Evolutionary conservation across 2,329 filamentous ascomycete species (phyloP).

Genomic region (Penicillium hesseltinei): DNA sequence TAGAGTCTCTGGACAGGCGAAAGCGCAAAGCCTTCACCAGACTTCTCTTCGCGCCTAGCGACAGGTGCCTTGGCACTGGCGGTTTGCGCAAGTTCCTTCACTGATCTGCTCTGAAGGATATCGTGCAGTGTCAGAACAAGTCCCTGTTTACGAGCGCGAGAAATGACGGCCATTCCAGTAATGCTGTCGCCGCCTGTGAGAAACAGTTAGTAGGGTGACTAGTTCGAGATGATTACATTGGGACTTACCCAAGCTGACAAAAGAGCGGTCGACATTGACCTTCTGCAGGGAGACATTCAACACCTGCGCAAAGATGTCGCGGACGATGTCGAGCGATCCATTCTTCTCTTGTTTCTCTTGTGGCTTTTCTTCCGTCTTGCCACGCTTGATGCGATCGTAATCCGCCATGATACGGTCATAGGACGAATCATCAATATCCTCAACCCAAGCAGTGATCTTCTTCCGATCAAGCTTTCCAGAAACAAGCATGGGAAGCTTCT

Average conservation of each 20-base stretch:
- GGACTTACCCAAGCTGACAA: conserved; percentile 37
- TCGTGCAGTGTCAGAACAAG: conserved; percentile 35
- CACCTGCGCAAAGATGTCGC: conserved; percentile 37
- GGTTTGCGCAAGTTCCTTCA: conserved; percentile 31
- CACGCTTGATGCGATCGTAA: conserved; percentile 31
- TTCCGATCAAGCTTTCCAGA: conserved; percentile 41
- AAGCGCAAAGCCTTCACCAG: conserved; percentile 29
- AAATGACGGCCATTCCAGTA: conserved; percentile 40
- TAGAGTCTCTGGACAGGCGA: conserved; percentile 39
- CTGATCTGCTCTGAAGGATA: conserved; percentile 35
- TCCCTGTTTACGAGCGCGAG: conserved; percentile 37
- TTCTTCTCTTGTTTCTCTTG: conserved; percentile 15
- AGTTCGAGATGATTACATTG: not conserved
- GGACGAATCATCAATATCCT: conserved; percentile 38
- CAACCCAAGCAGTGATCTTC: conserved; percentile 46
- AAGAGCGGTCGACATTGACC: conserved; percentile 35
- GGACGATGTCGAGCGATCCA: conserved; percentile 24
- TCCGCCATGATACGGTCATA: conserved; percentile 43
- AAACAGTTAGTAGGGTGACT: conserved; percentile 8
- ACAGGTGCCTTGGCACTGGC: conserved; percentile 20
- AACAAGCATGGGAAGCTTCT: conserved; percentile 42
- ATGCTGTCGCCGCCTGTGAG: conserved; percentile 40
- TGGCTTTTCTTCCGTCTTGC: conserved; percentile 21
- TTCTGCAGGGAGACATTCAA: conserved; percentile 37
- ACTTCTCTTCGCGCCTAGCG: conserved; percentile 25